These are phyloP conservation scores for Petunia hybrid DNA, from an alignment of 305 asterid genomes.

Conservation along the genomic window DNA sequence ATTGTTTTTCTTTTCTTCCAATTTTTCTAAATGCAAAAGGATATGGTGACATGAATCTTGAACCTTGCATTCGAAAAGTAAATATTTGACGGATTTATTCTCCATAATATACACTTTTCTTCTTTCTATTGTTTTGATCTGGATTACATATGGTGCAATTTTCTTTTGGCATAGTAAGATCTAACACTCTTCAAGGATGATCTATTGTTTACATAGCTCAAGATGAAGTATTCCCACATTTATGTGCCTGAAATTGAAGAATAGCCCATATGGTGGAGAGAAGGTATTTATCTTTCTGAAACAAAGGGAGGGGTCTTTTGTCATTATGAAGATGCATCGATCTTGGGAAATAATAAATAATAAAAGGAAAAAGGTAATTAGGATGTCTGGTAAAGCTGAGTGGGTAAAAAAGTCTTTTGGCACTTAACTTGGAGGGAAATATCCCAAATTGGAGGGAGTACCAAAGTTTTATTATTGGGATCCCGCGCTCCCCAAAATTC, in stretches of 20 bases:
- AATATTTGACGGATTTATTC: no score
- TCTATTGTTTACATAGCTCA: neutral
- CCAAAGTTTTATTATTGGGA: constrained; percentile 19
- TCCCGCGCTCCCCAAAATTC: constrained; percentile 23
- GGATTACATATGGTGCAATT: no score
- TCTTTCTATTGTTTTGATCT: no score
- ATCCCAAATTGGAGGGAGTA: constrained; percentile 30
- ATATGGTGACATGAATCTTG: no score
- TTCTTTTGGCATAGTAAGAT: no score
- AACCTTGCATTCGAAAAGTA: neutral
- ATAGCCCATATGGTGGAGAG: neutral
- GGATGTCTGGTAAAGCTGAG: constrained; percentile 30
- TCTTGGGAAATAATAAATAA: neutral
- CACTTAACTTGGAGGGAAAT: constrained; percentile 32
- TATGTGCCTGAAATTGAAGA: neutral
- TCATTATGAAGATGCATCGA: neutral
- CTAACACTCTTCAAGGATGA: no score
- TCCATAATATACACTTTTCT: no score
- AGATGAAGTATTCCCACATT: neutral
- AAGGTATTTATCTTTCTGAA: neutral
- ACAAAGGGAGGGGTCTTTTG: constrained; percentile 23
- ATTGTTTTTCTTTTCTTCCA: neutral
- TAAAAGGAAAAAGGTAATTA: neutral
- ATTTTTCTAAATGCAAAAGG: neutral
- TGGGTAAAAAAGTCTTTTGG: constrained; percentile 31